These are phyloP conservation scores for Mycena haematopus DNA, from an alignment of 768 basidiomycete species.

Conservation along the genomic window DNA sequence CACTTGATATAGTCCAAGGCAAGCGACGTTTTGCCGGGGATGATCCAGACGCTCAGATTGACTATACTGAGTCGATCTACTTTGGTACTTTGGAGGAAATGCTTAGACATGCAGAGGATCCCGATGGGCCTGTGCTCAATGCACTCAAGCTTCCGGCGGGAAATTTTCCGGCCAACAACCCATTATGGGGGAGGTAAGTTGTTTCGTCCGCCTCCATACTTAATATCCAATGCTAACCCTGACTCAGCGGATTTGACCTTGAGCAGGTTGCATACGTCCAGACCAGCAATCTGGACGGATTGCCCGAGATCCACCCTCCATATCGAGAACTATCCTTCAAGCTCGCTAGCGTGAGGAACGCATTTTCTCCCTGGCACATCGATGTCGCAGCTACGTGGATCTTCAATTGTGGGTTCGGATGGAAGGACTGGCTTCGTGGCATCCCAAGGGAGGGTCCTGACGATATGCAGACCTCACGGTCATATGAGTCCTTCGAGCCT, in stretches of 20 bases:
- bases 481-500: neutral
- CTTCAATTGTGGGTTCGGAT: neutral
- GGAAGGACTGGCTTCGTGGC: neutral
- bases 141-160: neutral
- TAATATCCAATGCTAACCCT: neutral
- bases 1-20: too few species aligned
- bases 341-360: neutral
- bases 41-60: neutral
- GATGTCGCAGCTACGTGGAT: neutral
- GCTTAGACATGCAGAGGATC: neutral
- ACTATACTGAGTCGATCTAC: neutral
- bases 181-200: neutral
- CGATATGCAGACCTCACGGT: neutral
- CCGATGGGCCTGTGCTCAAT: neutral
- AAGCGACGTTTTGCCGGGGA: neutral
- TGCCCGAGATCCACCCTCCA: neutral
- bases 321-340: neutral
- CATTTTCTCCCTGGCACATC: neutral
- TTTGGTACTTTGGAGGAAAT: neutral
- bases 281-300: neutral
- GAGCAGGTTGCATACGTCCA: neutral
- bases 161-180: neutral
- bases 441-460: neutral
- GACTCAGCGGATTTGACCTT: neutral
- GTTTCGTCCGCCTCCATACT: neutral